Percentiles rank a stretch among this genome's conserved stretches.
Evolutionary conservation across 1,139 yeast genomes (phyloP).

Genomic region (Diutina scorzettiae): DNA sequence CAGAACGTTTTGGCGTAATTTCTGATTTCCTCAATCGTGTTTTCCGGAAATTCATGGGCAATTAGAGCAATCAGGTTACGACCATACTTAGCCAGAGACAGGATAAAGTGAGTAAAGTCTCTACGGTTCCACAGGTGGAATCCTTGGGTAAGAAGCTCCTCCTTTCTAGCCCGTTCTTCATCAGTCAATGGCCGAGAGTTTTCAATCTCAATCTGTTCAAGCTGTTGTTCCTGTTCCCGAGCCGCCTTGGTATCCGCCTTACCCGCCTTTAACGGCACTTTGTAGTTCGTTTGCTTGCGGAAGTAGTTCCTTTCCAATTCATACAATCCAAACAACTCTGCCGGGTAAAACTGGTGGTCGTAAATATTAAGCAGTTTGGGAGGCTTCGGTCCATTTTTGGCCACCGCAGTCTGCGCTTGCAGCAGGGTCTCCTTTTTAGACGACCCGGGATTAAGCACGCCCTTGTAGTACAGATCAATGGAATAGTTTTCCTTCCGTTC

Average conservation of each 20-base stretch:
- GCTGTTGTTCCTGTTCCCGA: conserved; percentile 39
- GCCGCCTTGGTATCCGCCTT: conserved; percentile 28
- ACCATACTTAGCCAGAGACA: conserved; percentile 53
- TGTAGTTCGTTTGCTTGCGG: conserved; percentile 37
- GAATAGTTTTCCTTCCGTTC: conserved; percentile 72
- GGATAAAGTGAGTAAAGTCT: conserved; percentile 59
- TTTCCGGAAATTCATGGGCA: conserved; percentile 52
- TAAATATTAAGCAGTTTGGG: conserved; percentile 59
- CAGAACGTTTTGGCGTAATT: conserved; percentile 60
- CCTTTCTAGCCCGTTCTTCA: conserved; percentile 50
- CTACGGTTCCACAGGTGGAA: conserved; percentile 59
- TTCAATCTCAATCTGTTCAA: conserved; percentile 51
- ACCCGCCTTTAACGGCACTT: conserved; percentile 37
- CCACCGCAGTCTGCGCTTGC: conserved; percentile 11
- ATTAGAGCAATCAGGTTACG: conserved; percentile 51
- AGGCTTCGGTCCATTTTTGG: conserved; percentile 41
- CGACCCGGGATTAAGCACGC: conserved; percentile 59
- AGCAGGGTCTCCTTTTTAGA: conserved; percentile 14
- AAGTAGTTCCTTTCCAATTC: conserved; percentile 56
- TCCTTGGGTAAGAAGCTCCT: conserved; percentile 43
- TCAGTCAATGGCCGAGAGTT: conserved; percentile 57
- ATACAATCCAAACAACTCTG: conserved; percentile 45
- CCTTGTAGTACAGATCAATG: conserved; percentile 69
- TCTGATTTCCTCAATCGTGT: conserved; percentile 55
- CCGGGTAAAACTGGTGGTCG: conserved; percentile 66